Evolutionary conservation across 2,329 filamentous ascomycete species (phyloP), one percentile per base, ranked within the genome.

Genomic region (Fusarium pseudocircinatum): DNA sequence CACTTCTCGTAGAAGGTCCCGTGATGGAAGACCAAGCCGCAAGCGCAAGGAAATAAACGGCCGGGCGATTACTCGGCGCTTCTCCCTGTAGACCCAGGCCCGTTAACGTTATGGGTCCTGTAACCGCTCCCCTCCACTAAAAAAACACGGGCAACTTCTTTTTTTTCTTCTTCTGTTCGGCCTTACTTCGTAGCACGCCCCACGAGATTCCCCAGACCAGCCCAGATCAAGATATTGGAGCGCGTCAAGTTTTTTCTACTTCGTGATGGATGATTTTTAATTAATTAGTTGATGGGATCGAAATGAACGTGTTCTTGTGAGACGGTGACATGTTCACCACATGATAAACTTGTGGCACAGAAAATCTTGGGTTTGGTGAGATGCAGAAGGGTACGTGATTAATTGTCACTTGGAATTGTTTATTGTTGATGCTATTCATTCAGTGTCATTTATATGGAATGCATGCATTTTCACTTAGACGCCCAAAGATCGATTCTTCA

Each of bases 11-110:
- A 46, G 43, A 46, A 47, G 47, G 67, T 63, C 60, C 67, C 63
- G 57, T 69, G 67, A 62, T 30, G 49, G 40, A 16, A 22, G 16
- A 13, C 49, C 20, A 37, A 37, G 50, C 50, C 47, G 47, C 47
- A 20, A 46, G 59, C 50, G 50, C 50, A 40, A 61, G 62, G 72
- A 46, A 70, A 74, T 69, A 61, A 74, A 72, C 73, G 74, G 74
- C 70, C 79, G 80, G 80, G 79, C 80, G 70, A 75, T 81, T 81
- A 79, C 80, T 81, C 79, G 80, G 80, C 80, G 80, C 80, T 81
- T 81, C 79, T 81, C 58, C 60, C 54, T 60, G 39, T 22, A 26
- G 40, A 34, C 42, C 40, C 56, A 54, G 50, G 34, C 50, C 76
- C 73, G 73, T 66, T 73, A 75, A 73, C 70, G 68, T 60, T 75